Conservation (phyloP, 805 yeast genomes). For the Helenozyma baotianmanensis region DNA sequence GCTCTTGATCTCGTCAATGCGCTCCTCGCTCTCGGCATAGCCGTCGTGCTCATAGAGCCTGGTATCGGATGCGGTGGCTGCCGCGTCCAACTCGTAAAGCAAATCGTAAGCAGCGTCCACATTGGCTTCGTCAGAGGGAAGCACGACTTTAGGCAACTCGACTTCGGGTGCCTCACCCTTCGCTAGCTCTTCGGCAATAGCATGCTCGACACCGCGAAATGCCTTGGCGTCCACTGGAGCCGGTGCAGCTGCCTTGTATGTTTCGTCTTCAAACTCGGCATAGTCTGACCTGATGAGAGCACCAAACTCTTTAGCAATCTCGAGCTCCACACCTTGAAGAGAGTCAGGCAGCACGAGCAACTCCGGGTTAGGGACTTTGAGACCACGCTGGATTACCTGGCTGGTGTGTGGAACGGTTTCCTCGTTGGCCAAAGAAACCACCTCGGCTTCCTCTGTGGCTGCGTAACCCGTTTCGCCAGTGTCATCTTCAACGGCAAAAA, state of each 20-base stretch:
- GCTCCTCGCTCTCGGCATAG: conserved; percentile 1
- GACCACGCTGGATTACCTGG: conserved; percentile 41
- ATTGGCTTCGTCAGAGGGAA: too few relatives aligned
- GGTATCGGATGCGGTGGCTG: background rate
- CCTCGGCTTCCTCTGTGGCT: too few relatives aligned
- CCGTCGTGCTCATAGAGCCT: conserved; percentile 1
- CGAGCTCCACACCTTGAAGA: conserved; percentile 6
- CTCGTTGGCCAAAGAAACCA: background rate
- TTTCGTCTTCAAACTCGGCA: conserved; percentile 22
- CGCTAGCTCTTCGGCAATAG: conserved; percentile 13
- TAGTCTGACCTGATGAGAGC: conserved; percentile 41
- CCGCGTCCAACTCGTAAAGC: conserved; percentile 16
- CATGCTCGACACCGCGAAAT: conserved; percentile 14
- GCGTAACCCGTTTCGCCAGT: too few relatives aligned
- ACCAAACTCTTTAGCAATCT: conserved; percentile 28
- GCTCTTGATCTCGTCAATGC: background rate
- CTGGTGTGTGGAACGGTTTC: conserved; percentile 40
- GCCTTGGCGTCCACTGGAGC: conserved; percentile 31
- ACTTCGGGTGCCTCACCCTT: background rate
- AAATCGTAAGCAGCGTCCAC: conserved; percentile 1
- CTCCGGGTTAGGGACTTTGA: conserved; percentile 36
- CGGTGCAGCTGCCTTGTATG: conserved; percentile 13
- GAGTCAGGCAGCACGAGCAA: too few relatives aligned
- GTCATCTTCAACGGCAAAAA: too few relatives aligned
- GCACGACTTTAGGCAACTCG: too few relatives aligned